Evolutionary conservation across 176 grass and related monocot genomes (phyloP).

Genomic region (Guadua angustifolia): DNA sequence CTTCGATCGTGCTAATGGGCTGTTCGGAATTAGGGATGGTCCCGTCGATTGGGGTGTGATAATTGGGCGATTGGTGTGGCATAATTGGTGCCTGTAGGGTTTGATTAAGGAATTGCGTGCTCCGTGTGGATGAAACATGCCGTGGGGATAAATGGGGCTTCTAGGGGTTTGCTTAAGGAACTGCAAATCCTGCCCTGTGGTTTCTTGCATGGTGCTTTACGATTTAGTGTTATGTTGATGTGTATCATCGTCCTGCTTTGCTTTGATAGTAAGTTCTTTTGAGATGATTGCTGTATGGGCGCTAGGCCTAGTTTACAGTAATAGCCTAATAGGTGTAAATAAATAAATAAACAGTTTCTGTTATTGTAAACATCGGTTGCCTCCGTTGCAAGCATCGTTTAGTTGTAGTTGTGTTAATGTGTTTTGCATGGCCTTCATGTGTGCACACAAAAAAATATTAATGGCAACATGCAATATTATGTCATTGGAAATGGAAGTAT

Average conservation of each 20-base stretch:
- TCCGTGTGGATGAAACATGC: not conserved
- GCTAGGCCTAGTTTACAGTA: not conserved
- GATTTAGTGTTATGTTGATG: not conserved
- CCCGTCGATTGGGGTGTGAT: slow-evolving; percentile 17
- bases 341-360: not conserved
- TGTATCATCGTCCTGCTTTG: not conserved
- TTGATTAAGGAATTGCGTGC: not conserved
- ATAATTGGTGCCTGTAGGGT: not conserved
- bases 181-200: not conserved
- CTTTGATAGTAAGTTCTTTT: slow-evolving; percentile 1
- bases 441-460: not conserved
- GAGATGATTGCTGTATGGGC: not conserved
- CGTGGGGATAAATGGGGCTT: not conserved
- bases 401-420: not conserved
- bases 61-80: not conserved
- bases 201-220: not conserved
- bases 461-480: not conserved
- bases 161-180: slow-evolving; percentile 11
- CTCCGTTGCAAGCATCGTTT: not conserved
- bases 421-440: not conserved
- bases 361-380: not conserved
- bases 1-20: not conserved
- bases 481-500: not conserved
- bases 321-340: not conserved
- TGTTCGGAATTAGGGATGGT: not conserved